phyloP scores from a whole-genome alignment of 176 grass and related monocot species.

The Urochloa ruziziensis region DNA sequence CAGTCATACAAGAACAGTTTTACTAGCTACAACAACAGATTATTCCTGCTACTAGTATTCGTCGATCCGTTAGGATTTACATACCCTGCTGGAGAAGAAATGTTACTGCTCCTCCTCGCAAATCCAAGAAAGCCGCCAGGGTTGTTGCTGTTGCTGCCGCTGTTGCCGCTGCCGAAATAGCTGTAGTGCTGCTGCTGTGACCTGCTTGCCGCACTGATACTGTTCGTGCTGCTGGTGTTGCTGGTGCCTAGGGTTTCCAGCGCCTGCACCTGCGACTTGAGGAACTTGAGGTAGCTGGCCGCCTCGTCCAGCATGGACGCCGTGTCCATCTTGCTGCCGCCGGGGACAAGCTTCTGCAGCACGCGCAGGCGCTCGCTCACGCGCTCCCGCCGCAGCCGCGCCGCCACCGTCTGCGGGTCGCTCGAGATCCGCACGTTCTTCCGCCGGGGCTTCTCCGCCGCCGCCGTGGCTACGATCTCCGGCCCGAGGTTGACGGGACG shows the following conservation, averaged over 20 bases:
- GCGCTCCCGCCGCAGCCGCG: constrained; percentile 74
- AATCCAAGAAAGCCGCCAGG: constrained; percentile 24
- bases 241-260: constrained; percentile 69
- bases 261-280: constrained; percentile 81
- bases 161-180: background rate
- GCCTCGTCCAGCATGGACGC: constrained; percentile 94
- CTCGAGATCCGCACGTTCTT: constrained; percentile 91
- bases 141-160: background rate
- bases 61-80: constrained; percentile 31
- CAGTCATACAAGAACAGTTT: background rate
- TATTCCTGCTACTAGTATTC: constrained; percentile 7
- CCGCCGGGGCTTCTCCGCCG: constrained; percentile 43
- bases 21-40: constrained; percentile 1
- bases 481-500: constrained; percentile 56
- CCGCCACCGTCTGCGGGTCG: constrained; percentile 81
- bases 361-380: constrained; percentile 71
- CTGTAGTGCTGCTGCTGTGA: background rate
- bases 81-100: constrained; percentile 23
- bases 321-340: constrained; percentile 91
- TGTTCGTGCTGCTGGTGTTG: background rate
- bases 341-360: constrained; percentile 78
- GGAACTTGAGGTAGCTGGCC: constrained; percentile 91
- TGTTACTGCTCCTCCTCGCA: constrained; percentile 4
- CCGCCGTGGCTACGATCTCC: background rate
- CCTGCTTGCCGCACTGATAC: background rate